Evolutionary conservation across 768 basidiomycete genomes (phyloP).

Genomic region (Lactifluus echinatus): DNA sequence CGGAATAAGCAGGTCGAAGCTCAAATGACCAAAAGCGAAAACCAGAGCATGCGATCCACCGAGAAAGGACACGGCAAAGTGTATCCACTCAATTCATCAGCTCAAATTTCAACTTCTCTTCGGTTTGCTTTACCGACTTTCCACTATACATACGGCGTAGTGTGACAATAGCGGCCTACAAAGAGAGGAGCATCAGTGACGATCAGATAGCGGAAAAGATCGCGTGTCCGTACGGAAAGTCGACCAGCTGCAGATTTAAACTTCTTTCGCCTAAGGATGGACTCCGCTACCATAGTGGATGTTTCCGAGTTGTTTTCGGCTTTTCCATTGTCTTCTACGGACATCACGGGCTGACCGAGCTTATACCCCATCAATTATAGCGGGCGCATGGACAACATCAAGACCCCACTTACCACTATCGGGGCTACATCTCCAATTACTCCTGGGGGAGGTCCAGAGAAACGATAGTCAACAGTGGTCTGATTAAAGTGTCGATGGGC

Average conservation of each 20-base stretch:
- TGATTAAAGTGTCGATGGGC: neutral
- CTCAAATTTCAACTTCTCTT: conserved; percentile 12
- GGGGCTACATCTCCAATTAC: neutral
- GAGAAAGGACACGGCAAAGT: neutral
- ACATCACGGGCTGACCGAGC: neutral
- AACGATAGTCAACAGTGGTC: conserved; percentile 8
- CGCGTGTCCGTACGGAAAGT: neutral
- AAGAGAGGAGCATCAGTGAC: neutral
- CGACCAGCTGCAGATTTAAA: conserved; percentile 8
- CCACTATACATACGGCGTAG: conserved; percentile 9
- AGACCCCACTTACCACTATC: neutral
- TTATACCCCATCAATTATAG: neutral
- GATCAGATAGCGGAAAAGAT: neutral
- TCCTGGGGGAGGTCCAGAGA: neutral
- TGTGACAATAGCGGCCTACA: conserved; percentile 10
- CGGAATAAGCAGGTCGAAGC: neutral
- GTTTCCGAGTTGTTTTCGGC: conserved; percentile 2
- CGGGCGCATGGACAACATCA: neutral
- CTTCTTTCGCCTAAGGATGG: conserved; percentile 7
- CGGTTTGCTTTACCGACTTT: conserved; percentile 9
- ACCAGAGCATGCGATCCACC: neutral
- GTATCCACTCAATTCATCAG: conserved; percentile 7
- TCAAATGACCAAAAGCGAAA: neutral
- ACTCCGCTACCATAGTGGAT: conserved; percentile 3
- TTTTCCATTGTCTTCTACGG: neutral